These are phyloP conservation scores for Lachnellula hyalina DNA, from an alignment of 2,329 filamentous ascomycete genomes.

Conservation along the genomic window DNA sequence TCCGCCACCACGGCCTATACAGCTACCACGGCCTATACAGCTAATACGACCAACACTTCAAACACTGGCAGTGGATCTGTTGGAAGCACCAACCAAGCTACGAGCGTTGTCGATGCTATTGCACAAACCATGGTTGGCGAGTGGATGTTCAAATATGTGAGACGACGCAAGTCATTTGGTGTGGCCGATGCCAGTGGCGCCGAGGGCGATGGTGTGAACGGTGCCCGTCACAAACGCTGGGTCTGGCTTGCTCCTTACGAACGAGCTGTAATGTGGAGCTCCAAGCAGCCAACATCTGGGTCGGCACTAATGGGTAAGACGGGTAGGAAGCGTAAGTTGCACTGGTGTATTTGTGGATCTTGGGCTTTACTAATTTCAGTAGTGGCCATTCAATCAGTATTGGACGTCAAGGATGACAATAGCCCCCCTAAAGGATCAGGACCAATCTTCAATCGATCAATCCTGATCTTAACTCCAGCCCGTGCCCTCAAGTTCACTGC, in stretches of 20 bases:
- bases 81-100: slow-evolving; percentile 58
- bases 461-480: slow-evolving; percentile 88
- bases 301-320: slow-evolving; percentile 88
- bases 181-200: slow-evolving; percentile 61
- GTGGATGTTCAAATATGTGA: slow-evolving; percentile 91
- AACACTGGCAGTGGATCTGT: slow-evolving; percentile 43
- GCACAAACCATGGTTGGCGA: slow-evolving; percentile 98
- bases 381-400: slow-evolving; percentile 93
- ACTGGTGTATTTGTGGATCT: slow-evolving; percentile 1
- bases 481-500: slow-evolving; percentile 95
- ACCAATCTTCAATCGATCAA: slow-evolving; percentile 80
- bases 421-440: slow-evolving; percentile 66
- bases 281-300: slow-evolving; percentile 87
- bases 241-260: slow-evolving; percentile 98
- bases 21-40: slow-evolving; percentile 50
- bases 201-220: slow-evolving; percentile 62
- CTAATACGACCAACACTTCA: slow-evolving; percentile 38
- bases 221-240: slow-evolving; percentile 87
- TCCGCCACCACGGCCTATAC: slow-evolving; percentile 58
- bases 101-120: slow-evolving; percentile 89
- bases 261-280: slow-evolving; percentile 94
- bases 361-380: slow-evolving; percentile 28
- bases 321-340: slow-evolving; percentile 80
- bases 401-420: slow-evolving; percentile 95
- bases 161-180: slow-evolving; percentile 85